These are phyloP conservation scores for Phaseolus coccineus DNA, from an alignment of 331 rosid species.

Conservation along the genomic window DNA sequence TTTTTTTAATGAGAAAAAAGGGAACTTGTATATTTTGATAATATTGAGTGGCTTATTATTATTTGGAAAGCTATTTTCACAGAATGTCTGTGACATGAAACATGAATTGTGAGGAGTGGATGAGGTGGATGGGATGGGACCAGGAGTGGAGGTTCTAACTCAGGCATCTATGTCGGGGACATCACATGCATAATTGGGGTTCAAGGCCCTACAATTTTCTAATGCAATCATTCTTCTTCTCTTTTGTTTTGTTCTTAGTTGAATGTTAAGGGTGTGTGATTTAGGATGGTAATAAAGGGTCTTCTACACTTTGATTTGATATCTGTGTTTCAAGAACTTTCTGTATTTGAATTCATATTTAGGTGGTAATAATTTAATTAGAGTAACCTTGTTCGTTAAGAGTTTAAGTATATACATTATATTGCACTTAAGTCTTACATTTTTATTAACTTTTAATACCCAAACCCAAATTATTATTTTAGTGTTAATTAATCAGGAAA, in stretches of 20 bases:
- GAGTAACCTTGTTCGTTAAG: too few relatives aligned
- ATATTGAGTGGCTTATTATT: too few relatives aligned
- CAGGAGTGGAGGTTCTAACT: not conserved
- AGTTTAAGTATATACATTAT: too few relatives aligned
- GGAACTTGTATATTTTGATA: too few relatives aligned
- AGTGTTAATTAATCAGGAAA: too few relatives aligned
- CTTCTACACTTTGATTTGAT: not conserved
- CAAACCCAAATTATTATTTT: too few relatives aligned
- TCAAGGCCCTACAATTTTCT: slow-evolving; percentile 33
- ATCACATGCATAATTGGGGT: slow-evolving; percentile 32
- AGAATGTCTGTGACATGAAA: slow-evolving; percentile 24
- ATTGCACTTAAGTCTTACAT: too few relatives aligned
- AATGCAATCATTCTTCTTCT: slow-evolving; percentile 1
- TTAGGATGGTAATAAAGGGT: not conserved
- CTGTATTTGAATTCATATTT: not conserved
- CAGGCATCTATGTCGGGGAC: not conserved
- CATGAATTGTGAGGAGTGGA: not conserved
- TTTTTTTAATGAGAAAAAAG: too few relatives aligned
- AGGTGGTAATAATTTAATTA: not conserved
- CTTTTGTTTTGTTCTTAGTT: not conserved
- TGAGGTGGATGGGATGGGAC: not conserved
- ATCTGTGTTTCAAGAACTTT: not conserved
- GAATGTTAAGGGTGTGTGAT: not conserved
- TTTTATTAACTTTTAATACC: too few relatives aligned
- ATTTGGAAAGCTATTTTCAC: too few relatives aligned